Evolutionary conservation across 768 basidiomycete genomes (phyloP), one percentile per base, ranked within the genome.

Genomic region (Tylopilus intermedius): DNA sequence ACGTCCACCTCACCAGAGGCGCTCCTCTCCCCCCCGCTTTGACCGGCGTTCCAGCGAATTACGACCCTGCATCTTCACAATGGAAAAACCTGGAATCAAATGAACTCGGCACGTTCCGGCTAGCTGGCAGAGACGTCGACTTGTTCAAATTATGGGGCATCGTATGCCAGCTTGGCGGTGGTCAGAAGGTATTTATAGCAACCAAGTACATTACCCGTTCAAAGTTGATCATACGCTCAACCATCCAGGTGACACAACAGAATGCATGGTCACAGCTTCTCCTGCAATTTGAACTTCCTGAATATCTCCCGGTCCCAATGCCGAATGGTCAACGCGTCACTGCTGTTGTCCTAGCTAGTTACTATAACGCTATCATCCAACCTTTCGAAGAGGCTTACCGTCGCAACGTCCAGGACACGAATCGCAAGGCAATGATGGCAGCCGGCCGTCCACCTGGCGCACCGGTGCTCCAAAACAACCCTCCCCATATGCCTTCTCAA

Each of bases 361-460:
- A 82, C 62, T 92, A 89, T 67, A 76, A 72, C 67, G 71, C 66
- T 14, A 73, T 92, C 52, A 71, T 90, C 22, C 71, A 73, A 37
- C 86, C 88, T 3, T 88, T 91, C 59, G 90, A 92, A 68, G 84
- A 87, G 32, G 66, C 72, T 29, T 86, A 84, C 65, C 78, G 79
- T 66, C 81, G 77, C 56, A 87, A 81, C 59, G 44, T 83, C 40
- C 76, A 76, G 51, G 83, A 83, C 33, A 73, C 82, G 49, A 83
- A 80, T 55, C 80, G 79, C 60, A 80, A 78, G 57, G 74, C 75
- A 29, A 74, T 79, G 68, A 61, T 73, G 58, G 58, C 74, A 24
- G 66, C 74, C 22, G 72, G 74, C 48, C 78, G 70, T 7, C 57
- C 64, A 8, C 45, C 57, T 10, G 66, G 62, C 8, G 45, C 55